Base-by-base conservation (phyloP, 169 alveolate species). In the Perkinsus chesapeaki region DNA sequence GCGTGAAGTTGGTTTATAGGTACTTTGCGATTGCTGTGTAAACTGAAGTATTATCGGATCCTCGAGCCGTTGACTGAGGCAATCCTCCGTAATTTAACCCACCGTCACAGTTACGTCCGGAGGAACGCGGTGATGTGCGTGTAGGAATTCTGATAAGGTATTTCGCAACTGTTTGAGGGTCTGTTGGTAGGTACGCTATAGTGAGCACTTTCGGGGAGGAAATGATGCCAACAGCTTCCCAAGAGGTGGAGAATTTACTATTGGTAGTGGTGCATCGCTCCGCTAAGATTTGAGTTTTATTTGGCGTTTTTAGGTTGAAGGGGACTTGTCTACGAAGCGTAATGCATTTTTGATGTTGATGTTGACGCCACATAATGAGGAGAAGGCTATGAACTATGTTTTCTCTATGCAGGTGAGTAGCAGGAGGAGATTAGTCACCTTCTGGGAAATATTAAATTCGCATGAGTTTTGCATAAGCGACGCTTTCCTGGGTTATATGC, bases 41-140 rank as follows among this genome's bases (percentile, higher is more conserved):
- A 98, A 94, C 72, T 97, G 93, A 95, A 95, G 94, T 96, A 97
- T 91, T 95, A 95, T 60, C 98, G 97, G 43, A 95, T 98, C 37
- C 95, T 98, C 92, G 99, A 98, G 93, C 98, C 98, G 91, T 94
- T 98, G 37, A 93, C 97, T 47, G 97, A 97, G 91, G 97, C 99
- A 12, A 97, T 98, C 37, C 94, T 97, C 72, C 98, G 97, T 39
- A 97, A 97, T 94, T 96, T 98, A 31, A 95, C 94, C 47, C 98
- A 98, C 93, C 95, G 98, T 73, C 99, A 98, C 95, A 96, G 98
- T 43, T 98, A 98, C 95, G 99, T 98, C 0, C 96, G 99, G 91
- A 96, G 99, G 93, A 98, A 98, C 94, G 99, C 99, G 0, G 97
- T 98, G 31, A 97, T 98, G 98, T 98, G 99, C 93, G 94, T 98